Conservation (phyloP, 2,329 filamentous ascomycete species). For the Paecilomyces formosus region DNA sequence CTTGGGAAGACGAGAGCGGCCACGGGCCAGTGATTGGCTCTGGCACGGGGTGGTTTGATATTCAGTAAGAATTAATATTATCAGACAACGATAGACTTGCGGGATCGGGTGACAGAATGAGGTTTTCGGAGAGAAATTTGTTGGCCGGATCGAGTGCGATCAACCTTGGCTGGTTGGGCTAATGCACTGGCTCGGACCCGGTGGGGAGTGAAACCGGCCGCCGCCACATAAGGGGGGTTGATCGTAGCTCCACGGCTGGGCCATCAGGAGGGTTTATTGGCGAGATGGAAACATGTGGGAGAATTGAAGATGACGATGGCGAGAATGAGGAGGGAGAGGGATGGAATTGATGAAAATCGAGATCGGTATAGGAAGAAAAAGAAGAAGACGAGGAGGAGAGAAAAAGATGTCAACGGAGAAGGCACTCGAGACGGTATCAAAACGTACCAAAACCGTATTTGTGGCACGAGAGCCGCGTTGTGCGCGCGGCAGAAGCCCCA, state of each 20-base stretch:
- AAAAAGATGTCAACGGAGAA: not conserved
- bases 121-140: slow-evolving; percentile 8
- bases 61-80: slow-evolving; percentile 1
- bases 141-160: slow-evolving; percentile 19
- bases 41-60: not conserved
- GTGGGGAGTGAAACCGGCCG: not conserved
- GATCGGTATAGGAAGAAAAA: not conserved
- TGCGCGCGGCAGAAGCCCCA: not conserved
- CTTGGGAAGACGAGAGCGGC: slow-evolving; percentile 3
- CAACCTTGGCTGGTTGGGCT: slow-evolving; percentile 17
- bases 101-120: slow-evolving; percentile 1
- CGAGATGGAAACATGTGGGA: not conserved
- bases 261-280: not conserved
- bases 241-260: not conserved
- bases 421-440: no score
- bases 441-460: not conserved
- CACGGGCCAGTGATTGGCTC: slow-evolving; percentile 11
- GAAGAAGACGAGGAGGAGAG: not conserved
- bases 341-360: not conserved
- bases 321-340: not conserved
- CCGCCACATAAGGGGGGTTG: not conserved
- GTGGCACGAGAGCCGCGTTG: not conserved
- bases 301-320: not conserved
- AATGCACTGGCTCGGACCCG: slow-evolving; percentile 16
- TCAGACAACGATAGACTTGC: slow-evolving; percentile 12